Evolutionary conservation across 805 yeast genomes (phyloP), one percentile per base, ranked within the genome.

Genomic region (Saturnispora saitoi): DNA sequence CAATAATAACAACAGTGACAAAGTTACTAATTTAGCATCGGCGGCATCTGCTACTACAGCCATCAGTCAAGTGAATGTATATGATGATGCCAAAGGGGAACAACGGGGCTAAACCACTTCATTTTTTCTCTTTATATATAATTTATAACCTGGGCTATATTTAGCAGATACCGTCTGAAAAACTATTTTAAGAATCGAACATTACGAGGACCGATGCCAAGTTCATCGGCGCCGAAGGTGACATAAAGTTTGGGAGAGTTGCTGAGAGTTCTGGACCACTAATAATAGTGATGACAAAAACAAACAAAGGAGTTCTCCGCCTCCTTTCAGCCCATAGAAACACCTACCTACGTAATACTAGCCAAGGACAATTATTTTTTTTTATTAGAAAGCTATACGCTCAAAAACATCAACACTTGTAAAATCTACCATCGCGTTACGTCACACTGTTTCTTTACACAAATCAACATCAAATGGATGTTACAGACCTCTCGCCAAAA

Each of bases 21-120:
- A 24, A 6, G 28, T 29, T 6, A 31, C 37, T 12, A 34, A 34
- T 6, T 37, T 30, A 20, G 38, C 22, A 7, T 10, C 37, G 6
- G 24, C 28, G 19, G 45, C 37, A 8, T 24, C 41, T 22, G 41
- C 43, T 29, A 45, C 43, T 8, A 39, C 37, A 6, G 43, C 43
- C 9, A 45, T 30, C 22, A 38, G 37, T 29, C 20, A 45, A 10
- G 37, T 38, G n/a, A 37, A 45, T n/a, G 46, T 26, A 5, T 30
- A 37, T 24, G 41, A 37, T 15, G 26, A 19, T 17, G 17, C 14
- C 32, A 31, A 31, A 11, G 10, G 10, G 10, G 20, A 28, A 22
- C 20, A 31, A 32, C 4, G 28, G 20, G 17, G 2, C 36, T 7
- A 32, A 17, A 1, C 3, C 14, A 1, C 3, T 6, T 20, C n/a